Evolutionary conservation across 129 eudicot genomes (phyloP), one percentile per base, ranked within the genome.

Genomic region (Flaveria sonorensis): DNA sequence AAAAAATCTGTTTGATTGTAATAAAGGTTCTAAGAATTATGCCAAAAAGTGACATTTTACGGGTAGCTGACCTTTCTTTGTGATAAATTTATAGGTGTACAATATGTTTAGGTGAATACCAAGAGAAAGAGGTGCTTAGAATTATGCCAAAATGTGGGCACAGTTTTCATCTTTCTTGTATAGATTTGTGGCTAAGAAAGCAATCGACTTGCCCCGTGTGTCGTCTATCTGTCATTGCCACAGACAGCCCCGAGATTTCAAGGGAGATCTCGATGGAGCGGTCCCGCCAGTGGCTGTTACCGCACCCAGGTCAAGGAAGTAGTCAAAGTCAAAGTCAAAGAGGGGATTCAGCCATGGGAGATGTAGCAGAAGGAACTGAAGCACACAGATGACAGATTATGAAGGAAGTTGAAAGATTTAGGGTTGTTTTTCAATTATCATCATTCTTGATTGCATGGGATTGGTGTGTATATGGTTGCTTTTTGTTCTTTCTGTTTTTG

Each of bases 81-180:
- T 63, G 45, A 61, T 56, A 30, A 50, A 70, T 24, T 16, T 50
- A 16, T 88, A 93, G 98, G 89, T 93, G 98, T 76, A 76, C 87
- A 18, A 93, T 93, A 77, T 93, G 98, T 70, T 88, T 93, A 64
- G 88, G 91, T 6, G 98, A 93, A 79, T 93, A 93, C 70, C 85
- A 93, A 87, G 98, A 93, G 71, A 93, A 90, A 78, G 98, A 93
- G 76, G 91, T 93, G 28, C 68, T 93, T 75, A 82, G 98, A 78
- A 90, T 93, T 10, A 93, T 93, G 96, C 98, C 98, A 0, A 93
- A 90, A 85, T 93, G 98, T 67, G 96, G 98, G 60, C 98, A 93
- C 50, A 90, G 86, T 81, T 93, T 87, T 79, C 98, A 93, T 75
- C 89, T 93, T 20, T 90, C 96, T 14, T 90, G 98, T 88, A 90